These are phyloP conservation scores for Peniophora sp. DNA, from an alignment of 1,284 basidiomycete species.

Conservation along the genomic window DNA sequence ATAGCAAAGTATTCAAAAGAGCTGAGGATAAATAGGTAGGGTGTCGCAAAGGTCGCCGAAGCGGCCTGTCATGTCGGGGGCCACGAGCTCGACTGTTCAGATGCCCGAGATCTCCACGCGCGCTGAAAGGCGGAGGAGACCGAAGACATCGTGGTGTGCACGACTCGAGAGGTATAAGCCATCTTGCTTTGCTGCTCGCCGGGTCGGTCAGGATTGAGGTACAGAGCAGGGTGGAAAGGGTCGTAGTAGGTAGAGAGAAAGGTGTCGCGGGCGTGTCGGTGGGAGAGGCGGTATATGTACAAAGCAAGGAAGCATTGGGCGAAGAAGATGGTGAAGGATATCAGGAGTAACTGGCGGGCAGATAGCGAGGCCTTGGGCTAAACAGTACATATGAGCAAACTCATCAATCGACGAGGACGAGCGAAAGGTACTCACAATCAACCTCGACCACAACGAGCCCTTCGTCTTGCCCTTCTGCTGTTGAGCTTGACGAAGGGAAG, in stretches of 20 bases:
- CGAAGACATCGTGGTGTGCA: not conserved
- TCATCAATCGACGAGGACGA: not conserved
- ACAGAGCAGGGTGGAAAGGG: slow-evolving; percentile 62
- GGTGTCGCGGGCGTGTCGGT: slow-evolving; percentile 30
- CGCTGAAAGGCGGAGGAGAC: slow-evolving; percentile 25
- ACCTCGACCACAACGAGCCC: not conserved
- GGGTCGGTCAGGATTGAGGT: slow-evolving; percentile 42
- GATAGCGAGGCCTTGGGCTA: slow-evolving; percentile 2
- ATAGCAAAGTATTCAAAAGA: too few relatives aligned
- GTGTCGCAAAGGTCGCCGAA: not conserved
- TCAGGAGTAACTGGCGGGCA: slow-evolving; percentile 1
- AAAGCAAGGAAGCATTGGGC: not conserved
- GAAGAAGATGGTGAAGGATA: slow-evolving; percentile 11
- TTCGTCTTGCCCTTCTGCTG: slow-evolving; percentile 15
- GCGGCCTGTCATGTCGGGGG: slow-evolving; percentile 26
- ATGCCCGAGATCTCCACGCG: slow-evolving; percentile 19
- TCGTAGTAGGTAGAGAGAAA: slow-evolving; percentile 63
- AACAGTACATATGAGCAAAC: slow-evolving; percentile 7
- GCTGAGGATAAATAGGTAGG: not conserved
- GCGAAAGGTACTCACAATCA: not conserved
- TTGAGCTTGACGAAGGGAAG: slow-evolving; percentile 31
- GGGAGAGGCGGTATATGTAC: slow-evolving; percentile 31
- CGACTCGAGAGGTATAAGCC: slow-evolving; percentile 18
- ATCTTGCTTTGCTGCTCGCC: slow-evolving; percentile 25
- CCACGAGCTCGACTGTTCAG: slow-evolving; percentile 21